phyloP scores from a whole-genome alignment of 352 stramenopile genomes.

The Pythium utonaiense region DNA sequence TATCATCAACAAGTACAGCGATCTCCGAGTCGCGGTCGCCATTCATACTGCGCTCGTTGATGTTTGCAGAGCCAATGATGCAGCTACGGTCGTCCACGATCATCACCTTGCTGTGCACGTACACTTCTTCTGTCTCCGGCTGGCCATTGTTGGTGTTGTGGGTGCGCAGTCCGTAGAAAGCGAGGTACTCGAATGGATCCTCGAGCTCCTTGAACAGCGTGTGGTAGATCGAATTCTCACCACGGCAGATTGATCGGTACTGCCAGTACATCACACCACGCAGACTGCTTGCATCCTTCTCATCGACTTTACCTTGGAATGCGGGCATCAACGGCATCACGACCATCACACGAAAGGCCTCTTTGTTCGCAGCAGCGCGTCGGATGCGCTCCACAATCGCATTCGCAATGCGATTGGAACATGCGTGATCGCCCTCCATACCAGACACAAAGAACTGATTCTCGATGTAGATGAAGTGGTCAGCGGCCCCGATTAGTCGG shows the following conservation, averaged over 20 bases:
- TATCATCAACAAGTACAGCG: constrained; percentile 79
- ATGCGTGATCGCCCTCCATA: constrained; percentile 74
- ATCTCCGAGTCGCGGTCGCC: constrained; percentile 86
- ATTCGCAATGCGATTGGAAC: constrained; percentile 82
- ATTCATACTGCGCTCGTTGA: constrained; percentile 87
- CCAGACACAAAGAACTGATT: constrained; percentile 90
- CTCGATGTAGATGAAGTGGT: constrained; percentile 93
- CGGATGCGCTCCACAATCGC: constrained; percentile 75
- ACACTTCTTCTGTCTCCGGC: constrained; percentile 72
- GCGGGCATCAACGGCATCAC: constrained; percentile 81
- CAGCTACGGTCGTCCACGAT: constrained; percentile 77
- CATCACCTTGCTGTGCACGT: constrained; percentile 91
- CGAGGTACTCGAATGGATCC: constrained; percentile 86
- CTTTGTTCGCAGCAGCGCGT: constrained; percentile 72
- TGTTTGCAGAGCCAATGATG: constrained; percentile 86
- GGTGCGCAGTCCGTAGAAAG: constrained; percentile 79
- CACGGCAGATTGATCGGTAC: constrained; percentile 81
- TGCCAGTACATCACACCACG: constrained; percentile 87
- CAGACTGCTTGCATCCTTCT: constrained; percentile 80
- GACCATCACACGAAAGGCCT: constrained; percentile 83
- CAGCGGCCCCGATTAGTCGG: constrained; percentile 77
- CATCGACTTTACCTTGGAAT: constrained; percentile 73
- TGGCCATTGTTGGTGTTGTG: constrained; percentile 39
- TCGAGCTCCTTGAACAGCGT: constrained; percentile 73
- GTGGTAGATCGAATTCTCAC: constrained; percentile 80